Percentiles rank a stretch among this genome's conserved stretches.
phyloP scores from a whole-genome alignment of 768 basidiomycete species.

The Trametes cubensis region DNA sequence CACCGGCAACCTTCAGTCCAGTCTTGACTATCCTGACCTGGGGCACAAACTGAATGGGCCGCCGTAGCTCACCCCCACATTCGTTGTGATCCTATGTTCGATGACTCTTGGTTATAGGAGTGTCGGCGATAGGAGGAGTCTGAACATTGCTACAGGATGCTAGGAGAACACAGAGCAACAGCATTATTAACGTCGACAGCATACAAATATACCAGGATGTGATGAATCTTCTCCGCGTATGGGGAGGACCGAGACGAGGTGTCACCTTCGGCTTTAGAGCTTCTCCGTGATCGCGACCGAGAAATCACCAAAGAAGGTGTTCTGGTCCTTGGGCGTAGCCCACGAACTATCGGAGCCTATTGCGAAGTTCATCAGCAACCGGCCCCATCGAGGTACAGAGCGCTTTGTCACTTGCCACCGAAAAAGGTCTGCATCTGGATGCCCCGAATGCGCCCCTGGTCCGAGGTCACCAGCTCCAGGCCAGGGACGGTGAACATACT shows the following conservation, averaged over 20 bases:
- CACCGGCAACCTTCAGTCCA: too few relatives aligned
- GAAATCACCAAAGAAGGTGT: constrained; percentile 68
- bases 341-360: constrained; percentile 49
- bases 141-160: too few relatives aligned
- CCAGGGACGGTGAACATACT: constrained; percentile 60
- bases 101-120: too few relatives aligned
- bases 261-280: constrained; percentile 33
- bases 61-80: too few relatives aligned
- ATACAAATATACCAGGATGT: too few relatives aligned
- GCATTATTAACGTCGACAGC: background rate
- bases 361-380: too few relatives aligned
- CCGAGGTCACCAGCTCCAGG: constrained; percentile 54
- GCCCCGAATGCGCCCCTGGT: constrained; percentile 59
- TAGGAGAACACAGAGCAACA: too few relatives aligned
- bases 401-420: constrained; percentile 48
- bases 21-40: too few relatives aligned
- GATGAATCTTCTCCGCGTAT: background rate
- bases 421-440: constrained; percentile 80
- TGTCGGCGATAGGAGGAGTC: too few relatives aligned
- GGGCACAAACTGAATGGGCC: too few relatives aligned
- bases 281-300: constrained; percentile 59
- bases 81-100: too few relatives aligned
- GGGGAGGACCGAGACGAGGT: too few relatives aligned
- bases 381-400: background rate
- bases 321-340: constrained; percentile 64